phyloP scores from a whole-genome alignment of 1,139 yeast genomes.

The Scheffersomyces stambukii region DNA sequence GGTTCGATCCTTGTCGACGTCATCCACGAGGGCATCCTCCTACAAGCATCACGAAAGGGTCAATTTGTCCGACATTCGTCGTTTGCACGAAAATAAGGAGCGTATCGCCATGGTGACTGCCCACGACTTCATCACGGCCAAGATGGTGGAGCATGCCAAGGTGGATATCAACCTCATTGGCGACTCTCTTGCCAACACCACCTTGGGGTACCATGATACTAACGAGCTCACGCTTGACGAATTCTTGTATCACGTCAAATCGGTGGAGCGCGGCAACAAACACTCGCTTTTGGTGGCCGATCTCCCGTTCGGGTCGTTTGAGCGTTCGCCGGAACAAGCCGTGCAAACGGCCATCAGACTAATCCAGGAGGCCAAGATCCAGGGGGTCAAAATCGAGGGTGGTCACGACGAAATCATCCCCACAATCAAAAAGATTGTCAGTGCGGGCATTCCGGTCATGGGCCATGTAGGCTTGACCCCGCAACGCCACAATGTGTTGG shows the following conservation, averaged over 20 bases:
- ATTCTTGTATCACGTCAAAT: conserved; percentile 68
- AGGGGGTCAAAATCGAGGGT: conserved; percentile 87
- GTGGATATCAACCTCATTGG: conserved; percentile 79
- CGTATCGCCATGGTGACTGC: conserved; percentile 81
- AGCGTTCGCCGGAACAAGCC: conserved; percentile 61
- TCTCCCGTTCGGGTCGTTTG: conserved; percentile 85
- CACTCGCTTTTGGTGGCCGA: conserved; percentile 77
- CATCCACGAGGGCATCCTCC: no score
- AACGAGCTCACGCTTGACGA: conserved; percentile 74
- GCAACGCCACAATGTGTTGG: conserved; percentile 71
- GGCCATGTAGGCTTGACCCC: conserved; percentile 95
- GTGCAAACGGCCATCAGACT: conserved; percentile 57
- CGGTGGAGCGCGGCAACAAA: conserved; percentile 70
- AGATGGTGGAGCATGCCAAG: conserved; percentile 63
- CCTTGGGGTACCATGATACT: conserved; percentile 78
- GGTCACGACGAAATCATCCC: conserved; percentile 52
- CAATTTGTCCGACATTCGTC: conserved; percentile 41
- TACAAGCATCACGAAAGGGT: conserved; percentile 13
- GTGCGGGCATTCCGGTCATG: conserved; percentile 81
- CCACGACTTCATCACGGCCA: conserved; percentile 78
- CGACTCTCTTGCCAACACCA: conserved; percentile 90
- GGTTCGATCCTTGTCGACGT: no score
- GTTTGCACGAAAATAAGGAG: conserved; percentile 33
- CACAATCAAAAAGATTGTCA: conserved; percentile 45
- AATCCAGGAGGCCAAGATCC: conserved; percentile 62